Percentiles rank a stretch among this genome's conserved stretches.
These are phyloP conservation scores for Sanghuangporus baumii DNA, from an alignment of 1,284 basidiomycete genomes.

Conservation along the genomic window DNA sequence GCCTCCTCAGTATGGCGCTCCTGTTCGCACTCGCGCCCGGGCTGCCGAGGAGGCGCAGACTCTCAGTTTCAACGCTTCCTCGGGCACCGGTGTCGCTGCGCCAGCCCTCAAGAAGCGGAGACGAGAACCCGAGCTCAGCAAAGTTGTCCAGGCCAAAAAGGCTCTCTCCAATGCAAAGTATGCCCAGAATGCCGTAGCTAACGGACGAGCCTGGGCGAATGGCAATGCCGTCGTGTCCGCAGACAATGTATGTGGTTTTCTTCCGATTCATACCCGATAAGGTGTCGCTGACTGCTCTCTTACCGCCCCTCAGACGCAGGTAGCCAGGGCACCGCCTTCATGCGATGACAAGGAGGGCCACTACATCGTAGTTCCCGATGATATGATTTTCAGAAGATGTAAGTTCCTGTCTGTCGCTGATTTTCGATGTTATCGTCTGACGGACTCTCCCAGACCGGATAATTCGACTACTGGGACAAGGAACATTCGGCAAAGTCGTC, in stretches of 20 bases:
- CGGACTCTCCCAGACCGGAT: slow-evolving; percentile 68
- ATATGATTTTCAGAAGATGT: slow-evolving; percentile 83
- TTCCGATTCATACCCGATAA: slow-evolving; percentile 25
- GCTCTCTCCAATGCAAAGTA: slow-evolving; percentile 38
- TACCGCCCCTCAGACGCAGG: slow-evolving; percentile 31
- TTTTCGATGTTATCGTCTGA: slow-evolving; percentile 14
- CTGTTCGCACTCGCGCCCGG: slow-evolving; percentile 72
- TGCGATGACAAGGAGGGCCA: slow-evolving; percentile 96
- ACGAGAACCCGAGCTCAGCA: slow-evolving; percentile 62
- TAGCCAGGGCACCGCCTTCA: slow-evolving; percentile 52
- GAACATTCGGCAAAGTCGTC: slow-evolving; percentile 99
- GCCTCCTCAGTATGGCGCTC: slow-evolving; percentile 64
- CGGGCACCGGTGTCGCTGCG: slow-evolving; percentile 43
- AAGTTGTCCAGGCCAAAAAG: slow-evolving; percentile 59
- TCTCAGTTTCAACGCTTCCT: slow-evolving; percentile 58
- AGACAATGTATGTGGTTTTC: slow-evolving; percentile 50
- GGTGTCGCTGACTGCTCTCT: slow-evolving; percentile 17
- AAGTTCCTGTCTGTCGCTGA: slow-evolving; percentile 28
- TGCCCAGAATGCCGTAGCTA: slow-evolving; percentile 25
- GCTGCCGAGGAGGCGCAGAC: slow-evolving; percentile 78
- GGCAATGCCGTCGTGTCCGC: slow-evolving; percentile 48
- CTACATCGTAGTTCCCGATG: slow-evolving; percentile 88
- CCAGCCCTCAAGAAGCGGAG: slow-evolving; percentile 75
- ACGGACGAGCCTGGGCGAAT: slow-evolving; percentile 57
- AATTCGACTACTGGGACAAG: slow-evolving; percentile 87